These are phyloP conservation scores for Ilyonectria mors-panacis DNA, from an alignment of 2,329 filamentous ascomycete species.

Conservation along the genomic window DNA sequence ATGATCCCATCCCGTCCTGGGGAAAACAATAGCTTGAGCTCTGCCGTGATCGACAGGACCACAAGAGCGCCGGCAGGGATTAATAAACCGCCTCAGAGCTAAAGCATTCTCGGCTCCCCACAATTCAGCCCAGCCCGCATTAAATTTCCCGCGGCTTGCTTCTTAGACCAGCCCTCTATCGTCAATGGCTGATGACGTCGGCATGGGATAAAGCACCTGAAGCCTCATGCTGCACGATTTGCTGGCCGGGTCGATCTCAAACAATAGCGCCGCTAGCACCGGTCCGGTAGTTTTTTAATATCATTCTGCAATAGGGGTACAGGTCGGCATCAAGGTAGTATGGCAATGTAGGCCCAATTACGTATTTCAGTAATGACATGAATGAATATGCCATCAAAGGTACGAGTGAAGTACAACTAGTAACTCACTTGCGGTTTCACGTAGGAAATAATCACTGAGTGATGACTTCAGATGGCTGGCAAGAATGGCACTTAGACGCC, in stretches of 20 bases:
- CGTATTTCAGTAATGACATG: neutral
- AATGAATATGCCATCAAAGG: neutral
- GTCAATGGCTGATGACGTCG: slow-evolving; percentile 13
- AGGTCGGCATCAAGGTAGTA: neutral
- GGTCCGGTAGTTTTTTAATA: neutral
- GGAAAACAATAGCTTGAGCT: neutral
- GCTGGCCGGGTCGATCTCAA: neutral
- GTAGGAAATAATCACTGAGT: neutral
- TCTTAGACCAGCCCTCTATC: slow-evolving; percentile 1
- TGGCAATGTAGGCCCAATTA: neutral
- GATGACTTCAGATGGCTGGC: neutral
- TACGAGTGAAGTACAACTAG: neutral
- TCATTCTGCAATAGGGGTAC: neutral
- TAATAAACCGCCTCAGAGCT: neutral
- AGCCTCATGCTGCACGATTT: neutral
- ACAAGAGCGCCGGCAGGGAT: neutral
- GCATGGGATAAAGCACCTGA: neutral
- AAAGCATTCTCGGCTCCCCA: slow-evolving; percentile 5
- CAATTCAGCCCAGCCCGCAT: neutral
- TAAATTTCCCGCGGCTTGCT: neutral
- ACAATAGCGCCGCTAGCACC: neutral
- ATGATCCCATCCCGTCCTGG: neutral
- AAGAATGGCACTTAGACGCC: neutral
- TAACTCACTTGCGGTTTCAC: neutral
- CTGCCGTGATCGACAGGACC: neutral